A percentile compares a stretch with the other conserved stretches of the same genome.
Evolutionary conservation across 345 rosid species (phyloP).

Genomic region (Populus simonii): DNA sequence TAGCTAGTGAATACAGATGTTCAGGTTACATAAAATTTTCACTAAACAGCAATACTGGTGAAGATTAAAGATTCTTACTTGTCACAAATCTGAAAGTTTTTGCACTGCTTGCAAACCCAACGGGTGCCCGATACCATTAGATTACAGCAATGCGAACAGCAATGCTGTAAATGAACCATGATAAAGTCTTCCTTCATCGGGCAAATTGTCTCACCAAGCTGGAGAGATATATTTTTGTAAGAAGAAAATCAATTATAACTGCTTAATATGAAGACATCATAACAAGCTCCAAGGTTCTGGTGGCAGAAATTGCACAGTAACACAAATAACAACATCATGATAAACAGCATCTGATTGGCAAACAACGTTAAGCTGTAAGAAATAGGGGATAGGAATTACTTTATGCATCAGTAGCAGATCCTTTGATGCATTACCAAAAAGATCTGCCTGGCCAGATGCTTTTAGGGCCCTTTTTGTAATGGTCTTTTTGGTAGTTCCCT

Average conservation of each 20-base stretch:
- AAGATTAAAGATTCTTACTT: conserved; percentile 53
- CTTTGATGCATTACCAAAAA: conserved; percentile 83
- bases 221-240: conserved; percentile 11
- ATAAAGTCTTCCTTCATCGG: conserved; percentile 99
- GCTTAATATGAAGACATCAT: neutral
- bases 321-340: neutral
- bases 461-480: conserved; percentile 94
- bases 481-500: conserved; percentile 75
- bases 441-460: conserved; percentile 95
- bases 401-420: conserved; percentile 92
- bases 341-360: neutral
- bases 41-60: conserved; percentile 4
- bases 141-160: conserved; percentile 83
- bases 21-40: neutral
- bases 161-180: conserved; percentile 97
- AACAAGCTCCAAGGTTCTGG: neutral
- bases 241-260: conserved; percentile 1
- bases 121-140: conserved; percentile 88
- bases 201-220: conserved; percentile 98
- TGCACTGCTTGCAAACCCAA: conserved; percentile 93
- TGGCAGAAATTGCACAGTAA: neutral
- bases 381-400: conserved; percentile 41
- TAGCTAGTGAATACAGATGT: neutral
- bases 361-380: conserved; percentile 10
- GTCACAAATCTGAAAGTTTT: conserved; percentile 87